Percentiles rank a stretch among this genome's conserved stretches.
Evolutionary conservation across 164 flowering plant species (phyloP).

Genomic region (Tetracentron sinense): DNA sequence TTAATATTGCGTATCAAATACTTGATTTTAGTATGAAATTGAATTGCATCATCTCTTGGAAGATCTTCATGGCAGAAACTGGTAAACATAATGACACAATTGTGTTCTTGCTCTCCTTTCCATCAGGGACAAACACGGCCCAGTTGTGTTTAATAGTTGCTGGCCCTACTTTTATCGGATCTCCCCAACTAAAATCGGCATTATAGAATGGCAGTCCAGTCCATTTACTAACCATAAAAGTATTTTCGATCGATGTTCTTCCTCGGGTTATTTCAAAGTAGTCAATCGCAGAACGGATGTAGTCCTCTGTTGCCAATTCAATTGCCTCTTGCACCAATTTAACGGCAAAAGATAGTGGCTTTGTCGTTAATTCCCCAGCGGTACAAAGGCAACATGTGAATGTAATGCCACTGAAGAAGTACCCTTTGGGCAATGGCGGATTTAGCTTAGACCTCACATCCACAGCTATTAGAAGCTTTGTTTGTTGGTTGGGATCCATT

Average conservation of each 20-base stretch:
- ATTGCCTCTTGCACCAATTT: background rate
- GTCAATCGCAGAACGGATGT: background rate
- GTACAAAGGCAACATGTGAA: background rate
- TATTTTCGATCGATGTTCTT: background rate
- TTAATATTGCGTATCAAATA: too few species aligned
- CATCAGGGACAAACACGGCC: background rate
- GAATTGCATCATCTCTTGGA: background rate
- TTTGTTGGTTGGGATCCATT: background rate
- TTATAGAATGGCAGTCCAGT: background rate
- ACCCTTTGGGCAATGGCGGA: background rate
- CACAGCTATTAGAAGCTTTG: background rate
- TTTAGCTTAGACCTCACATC: background rate
- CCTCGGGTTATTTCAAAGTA: background rate
- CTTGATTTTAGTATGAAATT: too few species aligned
- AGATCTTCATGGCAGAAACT: background rate
- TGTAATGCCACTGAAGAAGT: background rate
- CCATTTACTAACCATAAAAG: background rate
- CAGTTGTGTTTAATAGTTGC: background rate
- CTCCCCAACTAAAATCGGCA: constrained; percentile 2
- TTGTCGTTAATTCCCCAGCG: background rate
- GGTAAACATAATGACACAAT: background rate
- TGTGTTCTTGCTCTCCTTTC: background rate
- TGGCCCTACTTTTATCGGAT: background rate
- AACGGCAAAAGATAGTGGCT: background rate
- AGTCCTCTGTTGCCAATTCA: background rate